Base-by-base conservation (phyloP, 2,329 filamentous ascomycete species). In the Sarocladium oryzae region DNA sequence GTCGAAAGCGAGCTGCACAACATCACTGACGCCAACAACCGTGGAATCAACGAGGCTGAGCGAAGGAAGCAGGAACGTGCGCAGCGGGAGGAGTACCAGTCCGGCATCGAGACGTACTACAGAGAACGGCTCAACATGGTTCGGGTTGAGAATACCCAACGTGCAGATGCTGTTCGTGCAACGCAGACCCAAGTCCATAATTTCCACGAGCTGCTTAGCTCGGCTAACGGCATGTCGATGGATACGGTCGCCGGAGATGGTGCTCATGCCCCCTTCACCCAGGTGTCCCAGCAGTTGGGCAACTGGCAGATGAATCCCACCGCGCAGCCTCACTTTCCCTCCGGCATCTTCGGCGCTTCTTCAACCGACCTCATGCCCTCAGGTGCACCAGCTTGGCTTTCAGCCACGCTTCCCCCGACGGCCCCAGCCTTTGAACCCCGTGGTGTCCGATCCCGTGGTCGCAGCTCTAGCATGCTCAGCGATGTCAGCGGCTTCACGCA, bases 1-100 rank as follows among this genome's bases (percentile, higher is more conserved):
- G 81, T 89, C 21, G 82, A 86, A 57, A 83, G 81, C 57, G 86
- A 90, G 65, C 77, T 86, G 57, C 81, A 83, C 52, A 82, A 83
- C 58, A 83, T 90, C 58, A 76, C 78, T 21, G 81, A 85, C 58
- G 85, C 85, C 58, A 87, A 87, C 63, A 76, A 74, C 49, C 77
- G 82, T 46, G 82, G 81, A 1, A 71, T 84, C 18, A 77, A 83
- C 55, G 82, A 84, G 62, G 84, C 81, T 51, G 81, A 82, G 57
- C 76, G 78, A 9, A 74, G 76, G 35, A 72, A 72, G 10, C 77
- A 80, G 58, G 74, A 78, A 52, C 73, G 74, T 3, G 66, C 66
- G 18, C 64, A 65, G 2, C 74, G 76, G 56, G 67, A 78, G 53
- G 69, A 70, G 24, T 74, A 80, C 30, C 69, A 72, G 3, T 59